A percentile compares a stretch with the other conserved stretches of the same genome.
These are phyloP conservation scores for Aspergillus nanangensis DNA, from an alignment of 495 filamentous ascomycete genomes.

Conservation along the genomic window DNA sequence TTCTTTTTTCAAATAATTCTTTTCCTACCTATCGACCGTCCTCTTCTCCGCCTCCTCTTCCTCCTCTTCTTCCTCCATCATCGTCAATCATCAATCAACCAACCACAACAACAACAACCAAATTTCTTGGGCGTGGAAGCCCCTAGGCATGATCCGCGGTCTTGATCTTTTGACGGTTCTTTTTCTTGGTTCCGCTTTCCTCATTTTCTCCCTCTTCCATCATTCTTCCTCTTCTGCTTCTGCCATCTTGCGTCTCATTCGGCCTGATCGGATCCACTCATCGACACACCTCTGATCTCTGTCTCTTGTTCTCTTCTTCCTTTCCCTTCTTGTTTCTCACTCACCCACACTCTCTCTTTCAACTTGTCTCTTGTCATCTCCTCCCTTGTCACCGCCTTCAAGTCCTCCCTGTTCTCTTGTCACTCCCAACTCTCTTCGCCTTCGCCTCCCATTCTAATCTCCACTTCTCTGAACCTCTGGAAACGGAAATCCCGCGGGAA, in stretches of 20 bases:
- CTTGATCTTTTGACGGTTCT: too few relatives aligned
- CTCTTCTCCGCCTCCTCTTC: background rate
- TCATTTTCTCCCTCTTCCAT: background rate
- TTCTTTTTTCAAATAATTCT: slow-evolving; percentile 5
- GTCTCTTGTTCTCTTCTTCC: too few relatives aligned
- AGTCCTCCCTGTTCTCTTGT: slow-evolving; percentile 13
- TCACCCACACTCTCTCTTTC: too few relatives aligned
- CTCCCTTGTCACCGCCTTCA: slow-evolving; percentile 10
- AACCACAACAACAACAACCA: too few relatives aligned
- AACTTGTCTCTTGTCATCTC: slow-evolving; percentile 5
- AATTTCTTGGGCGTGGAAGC: too few relatives aligned
- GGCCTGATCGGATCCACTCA: too few relatives aligned
- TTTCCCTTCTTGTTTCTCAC: too few relatives aligned
- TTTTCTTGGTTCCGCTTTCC: background rate
- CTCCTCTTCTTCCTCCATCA: background rate
- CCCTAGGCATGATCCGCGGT: too few relatives aligned
- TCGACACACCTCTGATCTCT: too few relatives aligned
- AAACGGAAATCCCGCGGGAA: background rate
- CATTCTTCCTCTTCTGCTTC: background rate
- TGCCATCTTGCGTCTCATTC: background rate
- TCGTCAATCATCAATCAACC: too few relatives aligned
- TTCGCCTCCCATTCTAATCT: slow-evolving; percentile 3
- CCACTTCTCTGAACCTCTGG: slow-evolving; percentile 6
- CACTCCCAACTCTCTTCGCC: slow-evolving; percentile 9
- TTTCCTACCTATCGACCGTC: background rate